Percentiles rank a stretch among this genome's conserved stretches.
phyloP scores from a whole-genome alignment of 2,329 filamentous ascomycete genomes.

The Laburnicola sp. region DNA sequence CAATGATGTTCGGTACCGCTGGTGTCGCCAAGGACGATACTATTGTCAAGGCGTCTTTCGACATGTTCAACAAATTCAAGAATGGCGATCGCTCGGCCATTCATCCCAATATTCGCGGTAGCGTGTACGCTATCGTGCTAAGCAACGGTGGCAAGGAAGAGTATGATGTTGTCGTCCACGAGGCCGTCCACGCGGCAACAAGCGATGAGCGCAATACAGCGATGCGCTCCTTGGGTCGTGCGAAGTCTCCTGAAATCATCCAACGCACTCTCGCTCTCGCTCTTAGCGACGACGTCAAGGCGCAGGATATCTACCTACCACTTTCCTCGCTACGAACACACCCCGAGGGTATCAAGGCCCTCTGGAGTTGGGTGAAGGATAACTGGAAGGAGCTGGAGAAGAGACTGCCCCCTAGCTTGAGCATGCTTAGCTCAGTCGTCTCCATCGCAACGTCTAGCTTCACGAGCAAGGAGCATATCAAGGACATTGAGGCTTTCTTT shows the following conservation, averaged over 20 bases:
- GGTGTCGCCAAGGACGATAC: constrained; percentile 78
- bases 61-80: constrained; percentile 87
- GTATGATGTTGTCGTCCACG: constrained; percentile 76
- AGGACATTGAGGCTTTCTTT: constrained; percentile 80
- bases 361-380: constrained; percentile 80
- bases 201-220: constrained; percentile 91
- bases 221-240: constrained; percentile 78
- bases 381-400: constrained; percentile 86
- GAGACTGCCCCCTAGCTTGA: constrained; percentile 81
- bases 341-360: constrained; percentile 73
- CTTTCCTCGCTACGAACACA: constrained; percentile 77
- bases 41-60: constrained; percentile 77
- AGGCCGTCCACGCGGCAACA: constrained; percentile 74
- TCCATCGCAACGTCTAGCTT: constrained; percentile 81
- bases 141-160: constrained; percentile 84
- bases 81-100: constrained; percentile 78
- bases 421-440: constrained; percentile 83
- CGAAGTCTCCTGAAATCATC: constrained; percentile 77
- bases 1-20: constrained; percentile 81
- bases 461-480: constrained; percentile 73
- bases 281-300: constrained; percentile 81
- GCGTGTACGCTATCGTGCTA: constrained; percentile 82
- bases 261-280: constrained; percentile 76
- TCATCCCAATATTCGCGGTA: constrained; percentile 86
- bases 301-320: constrained; percentile 91